Evolutionary conservation across 2,329 filamentous ascomycete species (phyloP).

Genomic region (Aulographum hederae): DNA sequence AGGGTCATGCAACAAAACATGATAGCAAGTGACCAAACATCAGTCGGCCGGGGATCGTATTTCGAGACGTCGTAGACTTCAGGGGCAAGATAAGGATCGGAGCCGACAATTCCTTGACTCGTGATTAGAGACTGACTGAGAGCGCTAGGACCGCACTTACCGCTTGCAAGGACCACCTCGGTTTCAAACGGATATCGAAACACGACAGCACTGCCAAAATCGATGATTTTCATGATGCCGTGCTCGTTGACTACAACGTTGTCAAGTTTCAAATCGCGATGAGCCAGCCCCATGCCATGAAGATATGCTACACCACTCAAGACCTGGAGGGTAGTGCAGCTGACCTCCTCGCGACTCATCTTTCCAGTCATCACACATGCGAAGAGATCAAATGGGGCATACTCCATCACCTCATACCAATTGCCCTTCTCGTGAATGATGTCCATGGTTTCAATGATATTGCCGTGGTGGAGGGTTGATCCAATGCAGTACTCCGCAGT

Average conservation of each 20-base stretch:
- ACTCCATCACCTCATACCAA: constrained; percentile 99
- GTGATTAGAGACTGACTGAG: constrained; percentile 5
- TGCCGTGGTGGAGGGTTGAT: constrained; percentile 89
- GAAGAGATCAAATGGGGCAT: constrained; percentile 87
- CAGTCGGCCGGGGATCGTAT: constrained; percentile 84
- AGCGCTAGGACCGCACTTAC: constrained; percentile 29
- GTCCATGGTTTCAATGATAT: constrained; percentile 95
- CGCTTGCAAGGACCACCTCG: constrained; percentile 62
- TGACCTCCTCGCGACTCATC: constrained; percentile 82
- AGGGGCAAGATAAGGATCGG: constrained; percentile 89
- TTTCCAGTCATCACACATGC: constrained; percentile 98
- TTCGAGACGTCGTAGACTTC: constrained; percentile 89
- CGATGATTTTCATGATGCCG: constrained; percentile 98
- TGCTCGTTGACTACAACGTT: constrained; percentile 94
- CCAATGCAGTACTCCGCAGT: constrained; percentile 97
- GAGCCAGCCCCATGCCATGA: constrained; percentile 85
- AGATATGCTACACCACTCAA: constrained; percentile 86
- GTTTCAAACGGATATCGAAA: constrained; percentile 96
- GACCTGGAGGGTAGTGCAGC: constrained; percentile 85
- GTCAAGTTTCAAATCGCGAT: constrained; percentile 89
- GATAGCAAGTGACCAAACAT: constrained; percentile 96
- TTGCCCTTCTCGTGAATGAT: constrained; percentile 85
- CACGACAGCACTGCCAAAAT: constrained; percentile 93
- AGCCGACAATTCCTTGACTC: constrained; percentile 51
- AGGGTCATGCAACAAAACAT: constrained; percentile 99